Percentiles rank a stretch among this genome's conserved stretches.
phyloP scores from a whole-genome alignment of 768 basidiomycete species.

The Boletus sp. region DNA sequence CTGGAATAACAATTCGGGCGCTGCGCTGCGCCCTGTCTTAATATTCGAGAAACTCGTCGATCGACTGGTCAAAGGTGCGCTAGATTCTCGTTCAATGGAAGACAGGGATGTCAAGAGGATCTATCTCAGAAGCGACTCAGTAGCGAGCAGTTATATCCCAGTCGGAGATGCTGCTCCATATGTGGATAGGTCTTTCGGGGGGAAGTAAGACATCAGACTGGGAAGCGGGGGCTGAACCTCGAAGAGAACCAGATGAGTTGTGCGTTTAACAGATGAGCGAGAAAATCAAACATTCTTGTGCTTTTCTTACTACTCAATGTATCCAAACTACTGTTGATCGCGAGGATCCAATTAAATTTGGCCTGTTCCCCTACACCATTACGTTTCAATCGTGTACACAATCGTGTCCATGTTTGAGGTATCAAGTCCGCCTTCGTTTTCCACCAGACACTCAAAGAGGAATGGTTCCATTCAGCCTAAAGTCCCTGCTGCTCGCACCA shows the following conservation, averaged over 20 bases:
- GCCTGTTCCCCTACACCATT: background rate
- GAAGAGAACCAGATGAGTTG: no score
- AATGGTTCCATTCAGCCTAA: constrained; percentile 46
- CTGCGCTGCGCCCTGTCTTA: no score
- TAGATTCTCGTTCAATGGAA: background rate
- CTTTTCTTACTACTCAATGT: background rate
- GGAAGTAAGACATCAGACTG: no score
- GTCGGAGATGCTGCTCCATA: background rate
- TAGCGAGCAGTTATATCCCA: background rate
- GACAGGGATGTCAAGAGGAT: background rate
- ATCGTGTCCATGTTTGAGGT: background rate
- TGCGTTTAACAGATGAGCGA: no score
- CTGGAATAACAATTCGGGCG: no score
- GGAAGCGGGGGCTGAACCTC: no score
- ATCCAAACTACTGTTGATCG: background rate
- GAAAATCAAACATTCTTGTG: background rate
- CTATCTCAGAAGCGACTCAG: background rate
- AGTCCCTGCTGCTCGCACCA: constrained; percentile 69
- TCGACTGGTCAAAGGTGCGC: background rate
- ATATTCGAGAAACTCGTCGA: background rate
- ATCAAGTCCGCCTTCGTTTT: background rate
- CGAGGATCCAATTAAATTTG: background rate
- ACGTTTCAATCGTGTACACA: background rate
- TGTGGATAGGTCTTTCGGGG: background rate
- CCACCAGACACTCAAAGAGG: constrained; percentile 10